Conservation (phyloP, 2,329 filamentous ascomycete genomes). For the Colletotrichum plurivorum region DNA sequence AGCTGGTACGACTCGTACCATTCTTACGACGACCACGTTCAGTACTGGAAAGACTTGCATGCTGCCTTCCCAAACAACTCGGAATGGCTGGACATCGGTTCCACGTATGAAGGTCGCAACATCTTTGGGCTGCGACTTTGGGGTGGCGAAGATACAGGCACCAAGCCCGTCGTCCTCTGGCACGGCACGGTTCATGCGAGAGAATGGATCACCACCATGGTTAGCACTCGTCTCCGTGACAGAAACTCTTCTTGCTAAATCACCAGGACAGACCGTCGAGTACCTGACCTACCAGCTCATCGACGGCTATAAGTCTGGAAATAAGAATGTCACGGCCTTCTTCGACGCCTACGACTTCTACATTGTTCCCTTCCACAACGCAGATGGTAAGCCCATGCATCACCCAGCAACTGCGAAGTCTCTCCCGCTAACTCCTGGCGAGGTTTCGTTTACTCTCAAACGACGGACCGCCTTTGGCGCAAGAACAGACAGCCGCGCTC, state of each 20-base stretch:
- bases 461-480: conserved; percentile 64
- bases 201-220: conserved; percentile 69
- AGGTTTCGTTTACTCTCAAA: conserved; percentile 68
- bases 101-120: conserved; percentile 59
- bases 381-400: conserved; percentile 56
- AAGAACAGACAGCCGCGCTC: conserved; percentile 63
- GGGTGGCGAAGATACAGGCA: conserved; percentile 55
- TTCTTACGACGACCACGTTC: conserved; percentile 64
- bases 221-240: conserved; percentile 61
- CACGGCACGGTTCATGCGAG: conserved; percentile 68
- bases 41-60: conserved; percentile 62
- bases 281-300: conserved; percentile 55
- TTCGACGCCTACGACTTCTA: conserved; percentile 72
- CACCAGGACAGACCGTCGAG: conserved; percentile 46
- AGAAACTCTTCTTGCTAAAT: neutral
- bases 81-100: conserved; percentile 60
- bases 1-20: conserved; percentile 70
- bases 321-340: conserved; percentile 55
- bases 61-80: conserved; percentile 60
- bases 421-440: conserved; percentile 23
- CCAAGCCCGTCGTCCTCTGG: conserved; percentile 62
- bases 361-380: conserved; percentile 68
- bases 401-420: neutral
- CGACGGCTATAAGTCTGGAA: conserved; percentile 54
- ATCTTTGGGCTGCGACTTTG: conserved; percentile 73